Base-by-base conservation (phyloP, 441 rosid genomes). In the Brassica balearica region DNA sequence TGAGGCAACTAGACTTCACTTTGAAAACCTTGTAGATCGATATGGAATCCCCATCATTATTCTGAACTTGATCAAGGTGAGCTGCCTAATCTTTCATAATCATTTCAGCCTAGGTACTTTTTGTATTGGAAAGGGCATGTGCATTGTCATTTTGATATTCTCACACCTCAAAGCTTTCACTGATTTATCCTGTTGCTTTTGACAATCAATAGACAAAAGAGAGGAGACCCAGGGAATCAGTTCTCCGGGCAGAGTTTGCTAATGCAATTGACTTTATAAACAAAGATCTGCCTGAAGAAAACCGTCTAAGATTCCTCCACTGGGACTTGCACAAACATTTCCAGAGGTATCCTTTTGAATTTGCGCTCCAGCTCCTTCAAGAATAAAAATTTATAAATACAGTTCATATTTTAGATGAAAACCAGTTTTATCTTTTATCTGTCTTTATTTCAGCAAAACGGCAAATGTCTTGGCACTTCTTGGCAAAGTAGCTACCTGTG, bases 21-120 rank as follows among this genome's bases (percentile, higher is more conserved):
- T 97, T 67, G 90, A 93, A 75, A 97, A 95, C 87, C 98, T 97
- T 82, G 92, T 71, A 70, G 88, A 89, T 81, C 89, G 99, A 89
- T 97, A 97, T 77, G 99, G 97, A 81, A 93, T 87, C 74, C 99
- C 98, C 61, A 91, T 97, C 75, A 93, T 97, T 71, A 92, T 97
- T 80, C 83, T 91, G 78, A 97, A 97, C 87, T 83, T 97, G 86
- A 93, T 97, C 71, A 97, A 97, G 97, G 99, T 90, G 74, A 76
- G 82, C 80, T 81, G 79, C 76, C 69, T 82, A 59, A 34, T 77
- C 72, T 72, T 9, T 59, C 43, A 59, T 34, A 38, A 7, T 60
- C 43, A 32, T 59, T 46, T 69, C 58, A 58, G 14, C 68, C 55
- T 27, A 6, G 63, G 64, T 72, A 25, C 22, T 29, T 43, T 59